Evolutionary conservation across 1,284 basidiomycete genomes (phyloP), one percentile per base, ranked within the genome.

Genomic region (Phaffia rhodozyma): DNA sequence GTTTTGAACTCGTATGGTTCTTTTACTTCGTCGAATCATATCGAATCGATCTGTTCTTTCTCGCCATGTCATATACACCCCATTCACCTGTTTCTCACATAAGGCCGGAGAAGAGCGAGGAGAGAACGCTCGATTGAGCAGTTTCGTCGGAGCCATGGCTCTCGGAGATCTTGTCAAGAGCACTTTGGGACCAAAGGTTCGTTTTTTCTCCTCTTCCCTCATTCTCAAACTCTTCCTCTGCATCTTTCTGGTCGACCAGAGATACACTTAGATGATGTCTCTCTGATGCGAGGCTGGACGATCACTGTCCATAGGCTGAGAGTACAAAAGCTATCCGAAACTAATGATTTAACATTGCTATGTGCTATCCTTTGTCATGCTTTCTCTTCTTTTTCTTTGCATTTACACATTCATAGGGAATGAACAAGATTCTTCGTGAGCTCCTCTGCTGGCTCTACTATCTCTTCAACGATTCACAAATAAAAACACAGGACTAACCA

Each of bases 161-260:
- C 82, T 98, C 50, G 94, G 94, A 60, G 94, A 98, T 78, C 85
- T 98, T 68, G 92, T 98, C 74, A 98, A 97, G 79, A 94, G 91
- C 5, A 98, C 96, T 21, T 83, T 98, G 7, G 94, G 94, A 18
- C 96, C 94, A 50, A 99, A 98, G 78, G 91, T 89, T 63, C 60
- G 70, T 67, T 9, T 34, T 13, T n/a, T 58, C 5, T 27, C 27
- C 23, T 47, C 13, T 30, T 23, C 27, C 21, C 2, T 6, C 18
- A n/a, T 55, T 25, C 58, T n/a, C 21, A 53, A 5, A 3, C 21
- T 11, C 51, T 25, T 30, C 25, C 51, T 25, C 51, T 53, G 18
- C 16, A 11, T 11, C 13, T 43, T 43, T 23, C 51, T 53, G 11
- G 51, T 53, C 51, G 18, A 53, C 21, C 23, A 30, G 25, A 25